Base-by-base conservation (phyloP, 2,329 filamentous ascomycete genomes). In the Pyricularia grisea region DNA sequence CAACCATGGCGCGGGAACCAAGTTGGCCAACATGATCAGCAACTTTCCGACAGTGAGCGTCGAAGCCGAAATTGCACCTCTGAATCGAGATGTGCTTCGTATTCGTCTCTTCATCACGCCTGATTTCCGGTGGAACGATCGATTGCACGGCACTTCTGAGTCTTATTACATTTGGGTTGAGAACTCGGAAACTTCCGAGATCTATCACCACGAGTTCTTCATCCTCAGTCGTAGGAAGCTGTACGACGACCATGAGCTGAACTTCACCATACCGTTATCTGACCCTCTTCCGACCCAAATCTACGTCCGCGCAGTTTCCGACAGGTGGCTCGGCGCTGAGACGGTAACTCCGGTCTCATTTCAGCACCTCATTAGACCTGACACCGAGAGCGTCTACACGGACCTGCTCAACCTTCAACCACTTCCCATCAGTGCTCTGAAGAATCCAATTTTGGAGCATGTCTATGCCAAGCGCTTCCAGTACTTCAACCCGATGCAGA, bases 81-180 rank as follows among this genome's bases (percentile, higher is more conserved):
- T 99, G 42, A 99, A 99, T 75, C 87, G 95, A 65, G 94, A 99
- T 75, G 94, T 99, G 0, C 83, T 99, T 71, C 88, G 94, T n/a
- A 93, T 99, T 75, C 90, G 91, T 75, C 86, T 99, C 0, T 92
- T 85, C 73, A 85, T 99, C 23, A 92, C 90, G 1, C 93, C 95
- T 0, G 94, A 98, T 67, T 99, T 99, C 76, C 84, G 84, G 55
- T 99, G 95, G 95, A 97, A 97, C 74, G 94, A 98, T 73, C 89
- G 92, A 65, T 87, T 97, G 70, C 94, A 99, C 76, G 96, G 96
- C 23, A 93, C 90, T 2, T 97, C 94, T 0, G 95, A 99, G 76
- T 94, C 94, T 4, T 99, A 96, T 80, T 99, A 96, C 87, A 91
- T 99, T 70, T 99, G 95, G 96, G 94, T 99, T 3, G 95, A 99